Conservation (phyloP, 345 rosid species). For the Gossypioides kirkii region DNA sequence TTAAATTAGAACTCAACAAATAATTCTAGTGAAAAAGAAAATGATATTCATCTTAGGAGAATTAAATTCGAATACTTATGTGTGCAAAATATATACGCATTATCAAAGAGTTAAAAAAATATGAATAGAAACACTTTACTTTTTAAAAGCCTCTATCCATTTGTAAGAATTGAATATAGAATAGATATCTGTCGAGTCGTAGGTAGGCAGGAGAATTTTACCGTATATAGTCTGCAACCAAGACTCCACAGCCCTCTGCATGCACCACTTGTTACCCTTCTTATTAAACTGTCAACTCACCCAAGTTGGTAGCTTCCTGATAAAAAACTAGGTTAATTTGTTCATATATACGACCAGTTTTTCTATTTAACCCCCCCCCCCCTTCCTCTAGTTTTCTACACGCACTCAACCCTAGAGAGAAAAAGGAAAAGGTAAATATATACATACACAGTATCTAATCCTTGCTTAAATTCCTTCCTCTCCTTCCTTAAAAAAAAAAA, state of each 20-base stretch:
- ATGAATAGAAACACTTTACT: too few relatives aligned
- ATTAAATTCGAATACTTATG: too few relatives aligned
- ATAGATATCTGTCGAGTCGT: not conserved
- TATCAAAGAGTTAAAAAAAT: too few relatives aligned
- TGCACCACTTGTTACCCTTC: not conserved
- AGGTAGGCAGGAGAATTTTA: not conserved
- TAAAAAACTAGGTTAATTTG: not conserved
- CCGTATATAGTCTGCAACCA: not conserved
- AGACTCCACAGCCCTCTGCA: not conserved
- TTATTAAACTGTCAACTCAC: not conserved
- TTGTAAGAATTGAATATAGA: not conserved
- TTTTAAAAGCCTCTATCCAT: too few relatives aligned
- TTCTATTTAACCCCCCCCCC: not conserved
- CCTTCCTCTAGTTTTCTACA: not conserved
- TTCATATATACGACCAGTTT: not conserved
- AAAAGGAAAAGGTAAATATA: not conserved
- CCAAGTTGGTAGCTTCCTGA: not conserved
- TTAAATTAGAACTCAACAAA: too few relatives aligned
- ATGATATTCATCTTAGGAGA: too few relatives aligned
- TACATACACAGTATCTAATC: not conserved
- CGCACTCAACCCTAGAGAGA: not conserved
- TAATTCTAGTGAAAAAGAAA: too few relatives aligned
- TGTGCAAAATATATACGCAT: too few relatives aligned
- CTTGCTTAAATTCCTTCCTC: not conserved
- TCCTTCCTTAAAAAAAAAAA: not conserved